These are phyloP conservation scores for Suhomyces emberorum DNA, from an alignment of 805 yeast species.

Conservation along the genomic window DNA sequence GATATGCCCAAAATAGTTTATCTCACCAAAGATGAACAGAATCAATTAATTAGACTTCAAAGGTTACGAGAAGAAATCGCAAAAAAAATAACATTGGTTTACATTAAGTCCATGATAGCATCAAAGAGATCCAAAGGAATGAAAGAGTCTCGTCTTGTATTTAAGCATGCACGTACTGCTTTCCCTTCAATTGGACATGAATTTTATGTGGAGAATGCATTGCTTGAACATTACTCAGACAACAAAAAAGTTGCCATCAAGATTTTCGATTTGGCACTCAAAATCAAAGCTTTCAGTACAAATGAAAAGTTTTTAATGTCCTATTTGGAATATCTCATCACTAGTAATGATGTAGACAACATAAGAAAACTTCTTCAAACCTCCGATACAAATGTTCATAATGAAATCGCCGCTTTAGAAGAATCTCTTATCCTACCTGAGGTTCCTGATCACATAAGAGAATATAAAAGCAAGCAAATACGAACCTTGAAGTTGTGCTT, in stretches of 20 bases:
- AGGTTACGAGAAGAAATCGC: conserved; percentile 21
- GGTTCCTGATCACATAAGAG: conserved; percentile 48
- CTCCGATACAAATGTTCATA: conserved; percentile 54
- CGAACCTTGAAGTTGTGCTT: conserved; percentile 23
- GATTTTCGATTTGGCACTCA: conserved; percentile 68
- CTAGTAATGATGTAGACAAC: conserved; percentile 64
- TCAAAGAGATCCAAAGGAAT: conserved; percentile 66
- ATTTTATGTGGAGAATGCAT: conserved; percentile 77
- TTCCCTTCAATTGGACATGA: conserved; percentile 64
- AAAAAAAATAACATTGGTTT: conserved; percentile 57
- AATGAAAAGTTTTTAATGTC: conserved; percentile 61
- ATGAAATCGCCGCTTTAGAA: conserved; percentile 26
- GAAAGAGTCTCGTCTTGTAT: conserved; percentile 68
- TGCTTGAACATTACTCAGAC: conserved; percentile 69
- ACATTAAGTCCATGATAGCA: conserved; percentile 67
- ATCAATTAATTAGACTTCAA: conserved; percentile 17
- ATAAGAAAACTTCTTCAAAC: conserved; percentile 83
- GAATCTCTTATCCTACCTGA: conserved; percentile 23
- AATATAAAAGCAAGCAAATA: conserved; percentile 15
- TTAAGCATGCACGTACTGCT: conserved; percentile 63
- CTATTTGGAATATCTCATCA: conserved; percentile 70
- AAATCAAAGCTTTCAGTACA: conserved; percentile 49
- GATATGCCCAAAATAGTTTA: conserved; percentile 13
- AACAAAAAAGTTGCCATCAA: conserved; percentile 67
- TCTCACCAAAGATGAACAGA: conserved; percentile 11